These are phyloP conservation scores for Teunomyces gatunensis DNA, from an alignment of 805 yeast genomes.

Conservation along the genomic window DNA sequence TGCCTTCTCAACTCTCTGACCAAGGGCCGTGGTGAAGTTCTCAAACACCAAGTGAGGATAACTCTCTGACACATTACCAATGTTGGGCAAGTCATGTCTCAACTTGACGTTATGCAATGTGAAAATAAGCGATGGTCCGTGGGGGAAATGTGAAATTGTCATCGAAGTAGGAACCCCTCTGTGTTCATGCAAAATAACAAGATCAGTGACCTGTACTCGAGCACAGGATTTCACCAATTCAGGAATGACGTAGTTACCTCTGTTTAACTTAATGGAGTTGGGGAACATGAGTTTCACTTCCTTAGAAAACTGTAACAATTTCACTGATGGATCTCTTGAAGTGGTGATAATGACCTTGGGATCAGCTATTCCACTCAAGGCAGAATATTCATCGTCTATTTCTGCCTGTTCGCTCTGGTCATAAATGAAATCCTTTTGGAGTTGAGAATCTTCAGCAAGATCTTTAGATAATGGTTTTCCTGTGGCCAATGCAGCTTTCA, in stretches of 20 bases:
- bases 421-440: slow-evolving; percentile 78
- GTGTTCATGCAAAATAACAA: slow-evolving; percentile 88
- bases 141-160: slow-evolving; percentile 93
- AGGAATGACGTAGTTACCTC: slow-evolving; percentile 90
- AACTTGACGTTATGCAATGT: slow-evolving; percentile 91
- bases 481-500: slow-evolving; percentile 83
- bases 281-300: slow-evolving; percentile 90
- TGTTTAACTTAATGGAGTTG: slow-evolving; percentile 79
- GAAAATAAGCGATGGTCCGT: slow-evolving; percentile 95
- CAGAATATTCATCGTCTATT: slow-evolving; percentile 91
- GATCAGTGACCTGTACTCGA: slow-evolving; percentile 76
- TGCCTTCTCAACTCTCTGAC: slow-evolving; percentile 75
- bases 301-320: slow-evolving; percentile 86
- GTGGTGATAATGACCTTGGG: slow-evolving; percentile 93
- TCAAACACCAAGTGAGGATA: slow-evolving; percentile 94
- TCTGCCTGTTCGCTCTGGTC: slow-evolving; percentile 73
- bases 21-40: slow-evolving; percentile 77
- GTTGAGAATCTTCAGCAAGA: slow-evolving; percentile 76
- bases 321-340: slow-evolving; percentile 83
- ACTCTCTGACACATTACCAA: slow-evolving; percentile 87
- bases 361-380: slow-evolving; percentile 81
- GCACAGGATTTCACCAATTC: slow-evolving; percentile 82
- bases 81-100: slow-evolving; percentile 84
- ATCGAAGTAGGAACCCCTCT: slow-evolving; percentile 96
- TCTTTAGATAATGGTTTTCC: slow-evolving; percentile 92